Conservation (phyloP, 2,329 filamentous ascomycete genomes). For the Microcyclosporella mali region DNA sequence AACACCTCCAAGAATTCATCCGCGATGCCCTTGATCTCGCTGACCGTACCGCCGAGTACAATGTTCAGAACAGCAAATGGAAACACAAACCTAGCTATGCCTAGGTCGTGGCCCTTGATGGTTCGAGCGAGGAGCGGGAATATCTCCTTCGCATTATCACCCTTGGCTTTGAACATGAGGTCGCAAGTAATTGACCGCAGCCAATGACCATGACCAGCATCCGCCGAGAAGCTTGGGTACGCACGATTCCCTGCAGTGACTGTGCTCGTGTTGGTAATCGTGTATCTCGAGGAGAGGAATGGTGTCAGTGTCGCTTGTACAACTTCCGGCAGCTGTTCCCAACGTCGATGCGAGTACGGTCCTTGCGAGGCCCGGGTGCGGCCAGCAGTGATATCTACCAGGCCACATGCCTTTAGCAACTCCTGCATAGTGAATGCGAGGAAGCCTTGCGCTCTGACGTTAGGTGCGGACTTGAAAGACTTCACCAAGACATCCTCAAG, state of each 20-base stretch:
- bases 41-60: conserved; percentile 63
- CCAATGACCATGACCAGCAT: conserved; percentile 71
- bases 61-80: conserved; percentile 83
- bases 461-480: conserved; percentile 83
- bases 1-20: conserved; percentile 70
- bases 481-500: conserved; percentile 84
- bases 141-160: conserved; percentile 65
- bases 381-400: conserved; percentile 53
- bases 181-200: conserved; percentile 74
- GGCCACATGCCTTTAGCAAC: conserved; percentile 69
- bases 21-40: conserved; percentile 60
- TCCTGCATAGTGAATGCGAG: conserved; percentile 94
- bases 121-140: conserved; percentile 78
- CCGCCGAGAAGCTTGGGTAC: conserved; percentile 72
- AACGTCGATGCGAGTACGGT: conserved; percentile 63
- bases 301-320: conserved; percentile 79
- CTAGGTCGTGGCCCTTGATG: conserved; percentile 77
- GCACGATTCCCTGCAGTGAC: conserved; percentile 24
- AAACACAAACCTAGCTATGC: conserved; percentile 79
- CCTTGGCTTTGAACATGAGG: conserved; percentile 71
- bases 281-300: conserved; percentile 78
- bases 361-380: conserved; percentile 50
- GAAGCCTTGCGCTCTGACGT: conserved; percentile 81
- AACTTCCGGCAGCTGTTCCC: conserved; percentile 68
- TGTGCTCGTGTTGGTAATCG: conserved; percentile 48